Evolutionary conservation across 75 land plant species (phyloP).

Genomic region (Selaginella moellendorffii): DNA sequence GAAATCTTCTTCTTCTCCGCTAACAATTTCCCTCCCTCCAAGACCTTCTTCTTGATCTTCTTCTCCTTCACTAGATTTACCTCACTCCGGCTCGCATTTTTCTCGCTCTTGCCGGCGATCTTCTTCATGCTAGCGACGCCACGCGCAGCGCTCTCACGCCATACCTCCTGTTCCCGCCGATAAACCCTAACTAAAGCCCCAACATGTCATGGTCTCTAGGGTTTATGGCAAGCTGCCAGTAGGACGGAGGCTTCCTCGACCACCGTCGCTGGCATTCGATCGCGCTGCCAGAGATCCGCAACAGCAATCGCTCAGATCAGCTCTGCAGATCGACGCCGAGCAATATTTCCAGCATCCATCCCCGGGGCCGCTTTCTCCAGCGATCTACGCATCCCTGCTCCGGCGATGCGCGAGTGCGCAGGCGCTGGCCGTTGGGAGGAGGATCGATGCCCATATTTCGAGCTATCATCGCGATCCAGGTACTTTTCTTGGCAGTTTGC

Average conservation of each 20-base stretch:
- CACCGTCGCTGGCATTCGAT: too few species aligned
- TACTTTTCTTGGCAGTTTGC: not conserved
- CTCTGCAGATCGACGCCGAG: not conserved
- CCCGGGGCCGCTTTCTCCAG: too few species aligned
- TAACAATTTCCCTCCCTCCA: not conserved
- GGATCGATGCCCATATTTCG: not conserved
- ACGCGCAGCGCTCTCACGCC: too few species aligned
- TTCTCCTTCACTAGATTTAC: not conserved
- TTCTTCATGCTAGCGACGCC: too few species aligned
- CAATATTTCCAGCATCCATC: too few species aligned
- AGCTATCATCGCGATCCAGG: too few species aligned
- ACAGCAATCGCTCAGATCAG: not conserved
- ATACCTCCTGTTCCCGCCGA: too few species aligned
- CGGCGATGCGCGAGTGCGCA: not conserved
- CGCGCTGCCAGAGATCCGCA: too few species aligned
- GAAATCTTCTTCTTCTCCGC: not conserved
- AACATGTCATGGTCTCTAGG: not conserved
- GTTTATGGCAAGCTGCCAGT: not conserved
- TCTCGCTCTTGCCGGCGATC: too few species aligned
- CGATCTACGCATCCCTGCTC: not conserved
- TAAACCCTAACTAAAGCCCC: too few species aligned
- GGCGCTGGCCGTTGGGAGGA: not conserved
- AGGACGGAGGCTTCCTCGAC: not conserved
- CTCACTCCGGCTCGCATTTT: not conserved
- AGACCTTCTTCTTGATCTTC: not conserved